Base-by-base conservation (phyloP, 192 early-diverging fungal genomes). In the Coemansia sp. region DNA sequence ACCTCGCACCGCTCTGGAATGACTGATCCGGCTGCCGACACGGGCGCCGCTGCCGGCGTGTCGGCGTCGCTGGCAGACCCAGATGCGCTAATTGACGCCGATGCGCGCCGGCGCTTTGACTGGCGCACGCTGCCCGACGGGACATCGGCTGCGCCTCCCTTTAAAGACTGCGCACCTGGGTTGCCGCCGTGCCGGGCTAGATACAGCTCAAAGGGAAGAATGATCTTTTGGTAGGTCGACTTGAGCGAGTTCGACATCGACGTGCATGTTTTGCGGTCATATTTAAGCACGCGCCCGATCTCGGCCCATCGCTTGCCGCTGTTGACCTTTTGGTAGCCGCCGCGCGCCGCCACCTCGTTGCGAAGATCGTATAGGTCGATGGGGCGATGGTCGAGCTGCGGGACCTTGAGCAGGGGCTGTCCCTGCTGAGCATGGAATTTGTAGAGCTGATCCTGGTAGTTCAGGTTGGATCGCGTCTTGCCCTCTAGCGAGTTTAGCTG, bases 401-500 rank as follows among this genome's bases (percentile, higher is more conserved):
- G 95, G 20, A 95, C 85, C 61, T 90, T 86, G 52, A 69, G 75
- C 53, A 93, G 82, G 5, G 87, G 85, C 24, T 85, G 84, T 6
- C 93, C 92, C 53, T 85, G 81, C 61, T 91, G 87, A 11, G 84
- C 68, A 71, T 98, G 95, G 67, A 92, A 98, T 69, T 89, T 88
- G 69, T 89, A 84, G 18, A 98, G 81, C 81, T 95, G 92, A 60
- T 97, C 93, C 28, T 93, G 79, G 61, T 94, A 98, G 71, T 93
- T 94, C 54, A 95, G 78, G 29, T 88, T 91, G 18, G 89, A 81
- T 25, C 96, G 83, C 1, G 93, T 90, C 67, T 86, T 85, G 39
- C 93, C 96, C 61, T 95, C 91, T 82, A 97, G 94, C 23, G 86
- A 88, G 74, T 95, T 96, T 20, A 98, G 85, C 65, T 87, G 86